Base-by-base conservation (phyloP, 148 eudicot species). In the Camellia japonica region DNA sequence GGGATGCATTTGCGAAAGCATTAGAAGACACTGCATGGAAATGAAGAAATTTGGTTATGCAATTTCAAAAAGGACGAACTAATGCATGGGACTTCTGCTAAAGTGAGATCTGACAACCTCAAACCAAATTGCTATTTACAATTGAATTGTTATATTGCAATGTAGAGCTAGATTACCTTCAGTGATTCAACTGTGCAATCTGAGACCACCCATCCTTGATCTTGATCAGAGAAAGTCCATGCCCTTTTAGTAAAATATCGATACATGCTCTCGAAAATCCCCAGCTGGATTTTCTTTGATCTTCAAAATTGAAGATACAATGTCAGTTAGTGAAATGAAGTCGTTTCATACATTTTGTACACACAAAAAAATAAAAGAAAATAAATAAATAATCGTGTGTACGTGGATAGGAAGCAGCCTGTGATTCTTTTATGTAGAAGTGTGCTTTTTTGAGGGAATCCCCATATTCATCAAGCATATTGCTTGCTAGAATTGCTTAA, bases 401-500 rank as follows among this genome's bases (percentile, higher is more conserved):
- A 3, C 16, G 1, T 30, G 13, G 64, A 54, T 46, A 38, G 56
- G 20, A 51, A 64, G 10, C 43, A 52, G 63, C 78, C 82, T 80
- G 82, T 41, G 82, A 74, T 66, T 80, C 82, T 65, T 66, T 73
- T 7, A 80, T 54, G 20, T 73, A 80, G 46, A 73, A 80, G 73
- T 87, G 87, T 3, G 87, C 84, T 38, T 84, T 87, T 20, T 46
- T 80, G 0, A 84, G 87, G 20, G 82, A 73, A 30, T 75, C 72
- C 1, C 82, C 82, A 60, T 71, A 82, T 42, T 87, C 89, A 12
- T 87, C 78, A 71, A 64, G 71, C 78, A 87, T 79, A 51, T 82
- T 66, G 62, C 84, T 80, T 42, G 89, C 76, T 3, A 80, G 13
- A 16, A 87, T 78, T 47, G 87, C 89, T 66, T 87, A 87, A 82